Percentiles rank a stretch among this genome's conserved stretches.
These are phyloP conservation scores for Coccomyxa sp. DNA, from an alignment of 139 green algal genomes.

Conservation along the genomic window DNA sequence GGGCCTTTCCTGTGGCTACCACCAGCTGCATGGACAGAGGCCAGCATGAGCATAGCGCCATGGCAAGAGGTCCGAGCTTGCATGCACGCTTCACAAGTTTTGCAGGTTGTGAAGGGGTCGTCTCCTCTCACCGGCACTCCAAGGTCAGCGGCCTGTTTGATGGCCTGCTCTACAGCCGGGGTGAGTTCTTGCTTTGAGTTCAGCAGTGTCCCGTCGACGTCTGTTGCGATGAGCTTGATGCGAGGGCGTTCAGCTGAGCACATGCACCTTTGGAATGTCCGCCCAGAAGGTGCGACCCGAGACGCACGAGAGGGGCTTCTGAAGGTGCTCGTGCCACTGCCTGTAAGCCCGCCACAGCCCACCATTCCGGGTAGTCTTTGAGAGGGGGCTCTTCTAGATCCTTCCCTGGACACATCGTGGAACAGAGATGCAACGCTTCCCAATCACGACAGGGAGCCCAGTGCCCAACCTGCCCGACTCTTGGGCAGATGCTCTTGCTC, in stretches of 20 bases:
- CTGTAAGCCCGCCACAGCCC: too few species aligned
- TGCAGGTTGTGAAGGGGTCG: not conserved
- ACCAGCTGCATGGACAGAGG: constrained; percentile 42
- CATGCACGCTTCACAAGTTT: not conserved
- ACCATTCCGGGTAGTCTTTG: too few species aligned
- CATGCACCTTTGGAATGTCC: too few species aligned
- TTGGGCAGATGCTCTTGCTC: too few species aligned
- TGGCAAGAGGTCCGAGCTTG: not conserved
- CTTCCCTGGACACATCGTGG: too few species aligned
- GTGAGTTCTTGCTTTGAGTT: constrained; percentile 62
- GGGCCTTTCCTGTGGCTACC: constrained; percentile 77
- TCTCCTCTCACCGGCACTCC: constrained; percentile 54
- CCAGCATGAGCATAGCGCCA: not conserved
- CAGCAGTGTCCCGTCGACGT: constrained; percentile 82
- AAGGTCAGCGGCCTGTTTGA: constrained; percentile 37
- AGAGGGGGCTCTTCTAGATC: too few species aligned
- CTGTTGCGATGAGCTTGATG: constrained; percentile 61
- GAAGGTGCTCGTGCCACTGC: too few species aligned
- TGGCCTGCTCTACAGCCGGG: constrained; percentile 27
- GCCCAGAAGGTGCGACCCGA: too few species aligned
- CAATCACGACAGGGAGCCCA: too few species aligned
- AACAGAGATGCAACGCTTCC: too few species aligned
- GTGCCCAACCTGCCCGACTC: too few species aligned
- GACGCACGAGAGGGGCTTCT: too few species aligned
- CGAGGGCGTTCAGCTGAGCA: not conserved